A percentile compares a stretch with the other conserved stretches of the same genome.
These are phyloP conservation scores for Trichoderma oligosporum DNA, from an alignment of 2,329 filamentous ascomycete species.

Conservation along the genomic window DNA sequence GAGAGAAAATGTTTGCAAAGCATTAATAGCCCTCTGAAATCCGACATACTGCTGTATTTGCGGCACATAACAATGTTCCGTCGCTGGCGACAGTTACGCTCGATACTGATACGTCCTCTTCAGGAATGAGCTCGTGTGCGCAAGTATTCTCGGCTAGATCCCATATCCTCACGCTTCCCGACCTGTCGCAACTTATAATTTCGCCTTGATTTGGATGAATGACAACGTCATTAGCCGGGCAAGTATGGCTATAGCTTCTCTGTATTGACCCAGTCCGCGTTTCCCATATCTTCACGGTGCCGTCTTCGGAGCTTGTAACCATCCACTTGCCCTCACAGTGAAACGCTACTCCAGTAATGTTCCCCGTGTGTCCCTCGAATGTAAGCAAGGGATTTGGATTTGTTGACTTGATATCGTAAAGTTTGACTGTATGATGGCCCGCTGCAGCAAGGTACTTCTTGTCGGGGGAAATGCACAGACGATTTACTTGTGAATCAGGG, in stretches of 20 bases:
- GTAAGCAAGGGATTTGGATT: slow-evolving; percentile 90
- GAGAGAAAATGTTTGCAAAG: neutral
- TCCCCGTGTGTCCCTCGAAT: slow-evolving; percentile 93
- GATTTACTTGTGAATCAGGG: slow-evolving; percentile 96
- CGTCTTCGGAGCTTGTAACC: slow-evolving; percentile 96
- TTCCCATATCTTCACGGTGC: slow-evolving; percentile 97
- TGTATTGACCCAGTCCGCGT: slow-evolving; percentile 81
- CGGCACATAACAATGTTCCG: slow-evolving; percentile 86
- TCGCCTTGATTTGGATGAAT: slow-evolving; percentile 99
- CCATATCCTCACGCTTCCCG: slow-evolving; percentile 92
- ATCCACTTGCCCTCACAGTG: slow-evolving; percentile 99
- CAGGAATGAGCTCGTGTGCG: slow-evolving; percentile 91
- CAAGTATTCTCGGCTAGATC: slow-evolving; percentile 96
- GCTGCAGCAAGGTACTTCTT: slow-evolving; percentile 91
- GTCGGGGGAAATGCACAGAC: slow-evolving; percentile 95
- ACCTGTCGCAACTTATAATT: slow-evolving; percentile 91
- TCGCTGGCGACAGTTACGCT: slow-evolving; percentile 96
- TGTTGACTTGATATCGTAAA: slow-evolving; percentile 98
- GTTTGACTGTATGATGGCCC: slow-evolving; percentile 79
- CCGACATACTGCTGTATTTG: slow-evolving; percentile 73
- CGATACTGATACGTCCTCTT: slow-evolving; percentile 89
- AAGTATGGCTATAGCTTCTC: slow-evolving; percentile 86
- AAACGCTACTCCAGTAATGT: slow-evolving; percentile 94
- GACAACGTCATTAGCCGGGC: slow-evolving; percentile 94
- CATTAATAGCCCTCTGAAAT: neutral